A percentile compares a stretch with the other conserved stretches of the same genome.
Conservation (phyloP, 306 rosid species). For the Biancaea sappan region DNA sequence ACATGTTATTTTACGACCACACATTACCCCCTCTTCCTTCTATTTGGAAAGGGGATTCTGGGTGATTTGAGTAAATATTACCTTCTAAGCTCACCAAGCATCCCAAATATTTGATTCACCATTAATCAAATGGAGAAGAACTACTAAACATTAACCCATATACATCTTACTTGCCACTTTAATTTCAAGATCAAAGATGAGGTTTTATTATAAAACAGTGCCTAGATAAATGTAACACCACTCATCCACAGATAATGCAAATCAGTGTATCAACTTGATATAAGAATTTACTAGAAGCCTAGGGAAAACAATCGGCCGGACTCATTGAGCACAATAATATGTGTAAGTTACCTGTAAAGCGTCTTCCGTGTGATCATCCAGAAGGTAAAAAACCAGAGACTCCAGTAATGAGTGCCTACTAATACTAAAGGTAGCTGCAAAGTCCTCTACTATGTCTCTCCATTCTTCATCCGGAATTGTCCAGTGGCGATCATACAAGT, state of each 20-base stretch:
- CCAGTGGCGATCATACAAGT: conserved; percentile 95
- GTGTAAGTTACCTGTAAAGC: conserved; percentile 71
- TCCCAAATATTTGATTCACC: background rate
- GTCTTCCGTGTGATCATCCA: conserved; percentile 84
- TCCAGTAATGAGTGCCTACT: conserved; percentile 80
- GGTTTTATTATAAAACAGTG: background rate
- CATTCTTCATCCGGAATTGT: conserved; percentile 77
- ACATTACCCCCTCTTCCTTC: conserved; percentile 8
- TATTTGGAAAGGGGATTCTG: conserved; percentile 7
- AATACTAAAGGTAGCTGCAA: conserved; percentile 76
- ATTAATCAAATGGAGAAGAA: conserved; percentile 1
- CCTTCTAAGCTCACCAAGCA: background rate
- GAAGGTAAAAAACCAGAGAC: conserved; percentile 77
- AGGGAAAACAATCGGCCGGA: conserved; percentile 24
- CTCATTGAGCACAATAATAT: conserved; percentile 27
- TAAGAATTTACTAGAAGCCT: background rate
- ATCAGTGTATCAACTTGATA: conserved; percentile 13
- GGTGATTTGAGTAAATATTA: background rate
- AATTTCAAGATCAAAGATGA: conserved; percentile 16
- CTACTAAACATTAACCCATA: background rate
- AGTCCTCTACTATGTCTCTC: conserved; percentile 80
- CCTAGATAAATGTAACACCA: conserved; percentile 15
- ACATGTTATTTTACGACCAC: no score
- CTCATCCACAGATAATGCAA: conserved; percentile 16
- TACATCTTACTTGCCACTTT: background rate